Evolutionary conservation across 225 moss, liverwort and hornwort species (phyloP), one percentile per base, ranked within the genome.

Genomic region (Pseudoscleropodium purum): DNA sequence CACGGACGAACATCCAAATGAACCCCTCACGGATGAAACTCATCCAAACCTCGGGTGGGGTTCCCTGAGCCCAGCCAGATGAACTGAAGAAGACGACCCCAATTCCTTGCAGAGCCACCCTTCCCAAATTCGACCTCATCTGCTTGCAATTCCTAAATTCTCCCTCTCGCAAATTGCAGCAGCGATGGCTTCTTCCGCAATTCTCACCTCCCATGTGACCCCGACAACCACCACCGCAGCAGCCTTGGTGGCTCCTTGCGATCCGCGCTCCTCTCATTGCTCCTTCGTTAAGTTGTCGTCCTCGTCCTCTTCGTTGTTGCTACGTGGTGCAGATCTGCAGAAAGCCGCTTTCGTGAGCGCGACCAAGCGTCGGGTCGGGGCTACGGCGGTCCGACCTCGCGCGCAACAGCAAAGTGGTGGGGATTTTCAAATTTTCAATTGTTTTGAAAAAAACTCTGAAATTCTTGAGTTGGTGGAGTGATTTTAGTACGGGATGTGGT

Each of bases 151-250:
- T 63, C 45, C 82, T 3, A 0, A 64, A 29, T 90, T 90, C 41
- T 76, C 13, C 65, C 29, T 45, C 23, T 86, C 37, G 75, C 75
- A 60, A 49, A 47, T 31, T 41, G n/a, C 56, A 41, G 78, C 84
- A 67, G 91, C 88, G 47, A 91, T 93, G 93, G 91, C 91, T 14
- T 79, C 86, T 14, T 87, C 79, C 37, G 89, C 89, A 49, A 64
- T 89, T 41, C 69, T 91, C 62, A 82, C 82, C 51, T 88, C 86
- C 36, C 88, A 74, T 21, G 68, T 62, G 89, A 19, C 76, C 47
- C 75, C 83, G 15, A 39, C 75, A 2, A 39, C 27, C 33, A 82
- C 79, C 26, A 79, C 56, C 2, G 1, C 56, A 25, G 25, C 75
- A 52, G 79, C 66, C 68, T 36, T 61, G 17, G 87, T 61, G 51